Percentiles rank a stretch among this genome's conserved stretches.
Evolutionary conservation across 345 rosid genomes (phyloP).

Genomic region (Rubroshorea leprosula): DNA sequence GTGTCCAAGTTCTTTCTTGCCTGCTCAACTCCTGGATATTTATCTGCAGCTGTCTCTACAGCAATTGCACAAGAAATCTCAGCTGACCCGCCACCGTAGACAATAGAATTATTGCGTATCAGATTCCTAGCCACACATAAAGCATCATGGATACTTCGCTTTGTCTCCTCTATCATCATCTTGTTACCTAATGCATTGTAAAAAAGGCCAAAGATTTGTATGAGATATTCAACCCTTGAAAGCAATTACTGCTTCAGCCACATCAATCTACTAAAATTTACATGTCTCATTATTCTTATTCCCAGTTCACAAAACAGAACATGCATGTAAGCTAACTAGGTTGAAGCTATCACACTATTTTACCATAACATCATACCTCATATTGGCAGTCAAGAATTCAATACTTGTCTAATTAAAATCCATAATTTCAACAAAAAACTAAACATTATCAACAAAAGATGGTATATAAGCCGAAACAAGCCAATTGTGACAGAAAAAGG

Average conservation of each 20-base stretch:
- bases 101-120: conserved; percentile 85
- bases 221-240: not conserved
- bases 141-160: conserved; percentile 94
- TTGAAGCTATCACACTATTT: no score
- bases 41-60: conserved; percentile 89
- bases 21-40: conserved; percentile 94
- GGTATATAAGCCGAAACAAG: not conserved
- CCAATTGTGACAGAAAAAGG: conserved; percentile 10
- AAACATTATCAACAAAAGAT: not conserved
- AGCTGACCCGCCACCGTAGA: conserved; percentile 95
- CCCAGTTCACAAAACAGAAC: no score
- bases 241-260: conserved; percentile 7
- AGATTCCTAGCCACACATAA: conserved; percentile 92
- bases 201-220: conserved; percentile 2
- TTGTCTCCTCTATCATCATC: conserved; percentile 97
- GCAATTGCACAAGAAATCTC: conserved; percentile 92
- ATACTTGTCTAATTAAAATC: not conserved
- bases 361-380: not conserved
- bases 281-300: not conserved
- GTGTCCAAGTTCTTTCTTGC: conserved; percentile 20
- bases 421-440: not conserved
- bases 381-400: not conserved
- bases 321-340: no score
- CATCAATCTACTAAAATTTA: not conserved
- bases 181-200: conserved; percentile 64